A percentile compares a stretch with the other conserved stretches of the same genome.
Evolutionary conservation across 2,329 filamentous ascomycete genomes (phyloP).

Genomic region (Colletotrichum tabaci): DNA sequence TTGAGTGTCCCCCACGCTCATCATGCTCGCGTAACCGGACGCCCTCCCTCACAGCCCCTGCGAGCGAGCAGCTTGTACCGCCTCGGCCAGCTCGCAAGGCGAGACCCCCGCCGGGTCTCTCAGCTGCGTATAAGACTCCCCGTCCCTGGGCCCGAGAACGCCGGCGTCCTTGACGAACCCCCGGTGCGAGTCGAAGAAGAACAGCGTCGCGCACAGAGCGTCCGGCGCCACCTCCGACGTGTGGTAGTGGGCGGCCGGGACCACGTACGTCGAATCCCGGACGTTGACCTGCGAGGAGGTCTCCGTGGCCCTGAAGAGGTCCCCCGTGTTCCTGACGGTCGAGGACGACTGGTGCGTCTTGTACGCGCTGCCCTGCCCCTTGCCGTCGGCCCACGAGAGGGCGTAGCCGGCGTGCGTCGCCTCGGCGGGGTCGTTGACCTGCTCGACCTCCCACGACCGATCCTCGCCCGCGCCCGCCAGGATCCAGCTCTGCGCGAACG

Average conservation of each 20-base stretch:
- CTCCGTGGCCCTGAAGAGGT: constrained; percentile 42
- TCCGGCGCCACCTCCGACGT: constrained; percentile 48
- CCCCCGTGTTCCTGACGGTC: constrained; percentile 46
- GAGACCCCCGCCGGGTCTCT: constrained; percentile 46
- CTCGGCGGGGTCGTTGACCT: constrained; percentile 22
- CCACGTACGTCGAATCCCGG: constrained; percentile 47
- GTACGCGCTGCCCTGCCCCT: constrained; percentile 43
- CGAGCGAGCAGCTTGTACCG: constrained; percentile 43
- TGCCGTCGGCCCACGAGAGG: constrained; percentile 48
- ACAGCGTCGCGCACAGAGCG: constrained; percentile 52
- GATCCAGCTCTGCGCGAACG: constrained; percentile 55
- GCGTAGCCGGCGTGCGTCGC: constrained; percentile 51
- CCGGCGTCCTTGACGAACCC: constrained; percentile 50
- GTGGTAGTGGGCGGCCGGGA: constrained; percentile 51
- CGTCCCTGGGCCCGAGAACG: constrained; percentile 51
- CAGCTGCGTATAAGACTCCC: constrained; percentile 42
- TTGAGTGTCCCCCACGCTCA: too few species aligned
- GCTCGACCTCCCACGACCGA: constrained; percentile 47
- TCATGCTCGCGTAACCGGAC: not conserved
- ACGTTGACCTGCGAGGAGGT: constrained; percentile 34
- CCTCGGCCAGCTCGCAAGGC: constrained; percentile 41
- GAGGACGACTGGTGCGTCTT: constrained; percentile 47
- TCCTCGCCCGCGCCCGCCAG: constrained; percentile 53
- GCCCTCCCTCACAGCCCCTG: not conserved
- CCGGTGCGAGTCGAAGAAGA: constrained; percentile 53